phyloP scores from a whole-genome alignment of 2,329 filamentous ascomycete species.

The Aureobasidium sp. region DNA sequence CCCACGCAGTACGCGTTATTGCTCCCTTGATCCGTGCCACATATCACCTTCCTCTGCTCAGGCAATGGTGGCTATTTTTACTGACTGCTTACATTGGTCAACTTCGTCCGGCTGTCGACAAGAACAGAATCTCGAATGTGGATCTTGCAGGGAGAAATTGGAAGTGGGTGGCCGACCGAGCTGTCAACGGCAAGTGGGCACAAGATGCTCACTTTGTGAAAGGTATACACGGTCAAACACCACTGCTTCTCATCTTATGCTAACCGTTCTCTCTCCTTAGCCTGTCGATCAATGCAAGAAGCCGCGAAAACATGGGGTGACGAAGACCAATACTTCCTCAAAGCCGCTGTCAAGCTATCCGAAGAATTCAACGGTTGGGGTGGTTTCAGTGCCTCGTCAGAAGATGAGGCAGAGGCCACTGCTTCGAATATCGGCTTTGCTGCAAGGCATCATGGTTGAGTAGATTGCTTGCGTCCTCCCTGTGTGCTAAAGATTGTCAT shows the following conservation, averaged over 20 bases:
- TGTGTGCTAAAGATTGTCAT: too few relatives aligned
- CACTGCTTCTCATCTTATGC: background rate
- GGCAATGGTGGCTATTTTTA: slow-evolving; percentile 84
- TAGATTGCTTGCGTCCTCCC: background rate
- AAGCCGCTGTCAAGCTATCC: slow-evolving; percentile 61
- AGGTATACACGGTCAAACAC: slow-evolving; percentile 38
- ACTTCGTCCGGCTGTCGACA: slow-evolving; percentile 61
- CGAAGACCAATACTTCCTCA: slow-evolving; percentile 54
- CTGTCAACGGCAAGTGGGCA: slow-evolving; percentile 56
- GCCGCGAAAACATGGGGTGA: slow-evolving; percentile 68
- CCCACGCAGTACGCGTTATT: slow-evolving; percentile 79
- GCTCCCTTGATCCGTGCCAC: slow-evolving; percentile 65
- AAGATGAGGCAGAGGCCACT: slow-evolving; percentile 2
- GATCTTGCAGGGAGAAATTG: slow-evolving; percentile 61
- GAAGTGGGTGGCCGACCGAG: slow-evolving; percentile 65
- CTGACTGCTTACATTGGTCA: slow-evolving; percentile 69
- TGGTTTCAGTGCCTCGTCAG: slow-evolving; percentile 1
- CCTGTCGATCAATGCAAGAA: slow-evolving; percentile 64
- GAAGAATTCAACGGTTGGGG: slow-evolving; percentile 65
- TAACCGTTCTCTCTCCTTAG: slow-evolving; percentile 31
- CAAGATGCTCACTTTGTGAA: slow-evolving; percentile 82
- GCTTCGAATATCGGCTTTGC: slow-evolving; percentile 4
- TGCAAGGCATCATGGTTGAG: background rate
- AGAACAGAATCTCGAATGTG: slow-evolving; percentile 51
- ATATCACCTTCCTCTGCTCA: slow-evolving; percentile 64